These are phyloP conservation scores for Trametes meyenii DNA, from an alignment of 768 basidiomycete genomes.

Conservation along the genomic window DNA sequence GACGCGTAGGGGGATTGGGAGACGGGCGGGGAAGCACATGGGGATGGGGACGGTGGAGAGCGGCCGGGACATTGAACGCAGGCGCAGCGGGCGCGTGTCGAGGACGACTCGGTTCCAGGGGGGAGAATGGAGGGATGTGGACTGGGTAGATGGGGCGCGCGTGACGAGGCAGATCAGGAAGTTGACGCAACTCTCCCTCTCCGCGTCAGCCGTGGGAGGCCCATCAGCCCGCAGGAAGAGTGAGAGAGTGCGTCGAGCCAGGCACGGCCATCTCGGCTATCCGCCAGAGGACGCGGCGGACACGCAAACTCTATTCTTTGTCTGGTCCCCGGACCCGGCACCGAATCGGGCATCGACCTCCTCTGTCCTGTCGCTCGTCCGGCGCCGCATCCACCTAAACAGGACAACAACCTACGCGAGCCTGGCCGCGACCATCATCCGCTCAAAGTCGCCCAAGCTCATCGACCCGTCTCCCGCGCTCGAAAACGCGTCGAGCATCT, in stretches of 20 bases:
- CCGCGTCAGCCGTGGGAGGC: slow-evolving; percentile 6
- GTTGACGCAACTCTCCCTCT: slow-evolving; percentile 7
- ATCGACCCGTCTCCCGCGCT: slow-evolving; percentile 70
- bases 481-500: slow-evolving; percentile 82
- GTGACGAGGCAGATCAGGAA: neutral
- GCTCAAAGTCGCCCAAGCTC: slow-evolving; percentile 67
- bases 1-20: neutral
- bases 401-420: too few relatives aligned
- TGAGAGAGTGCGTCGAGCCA: slow-evolving; percentile 1
- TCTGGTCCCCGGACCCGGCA: neutral
- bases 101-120: too few relatives aligned
- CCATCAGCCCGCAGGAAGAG: too few relatives aligned
- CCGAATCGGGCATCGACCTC: neutral
- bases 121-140: neutral
- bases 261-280: neutral
- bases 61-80: neutral
- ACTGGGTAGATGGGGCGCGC: neutral
- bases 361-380: neutral
- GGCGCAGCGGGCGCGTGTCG: slow-evolving; percentile 7
- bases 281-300: neutral
- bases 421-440: slow-evolving; percentile 70
- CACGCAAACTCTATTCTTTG: neutral
- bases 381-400: neutral
- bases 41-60: neutral
- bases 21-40: slow-evolving; percentile 8